Percentiles rank a stretch among this genome's conserved stretches.
Conservation (phyloP, 768 basidiomycete species). For the Porpolomopsis calyptriformis region DNA sequence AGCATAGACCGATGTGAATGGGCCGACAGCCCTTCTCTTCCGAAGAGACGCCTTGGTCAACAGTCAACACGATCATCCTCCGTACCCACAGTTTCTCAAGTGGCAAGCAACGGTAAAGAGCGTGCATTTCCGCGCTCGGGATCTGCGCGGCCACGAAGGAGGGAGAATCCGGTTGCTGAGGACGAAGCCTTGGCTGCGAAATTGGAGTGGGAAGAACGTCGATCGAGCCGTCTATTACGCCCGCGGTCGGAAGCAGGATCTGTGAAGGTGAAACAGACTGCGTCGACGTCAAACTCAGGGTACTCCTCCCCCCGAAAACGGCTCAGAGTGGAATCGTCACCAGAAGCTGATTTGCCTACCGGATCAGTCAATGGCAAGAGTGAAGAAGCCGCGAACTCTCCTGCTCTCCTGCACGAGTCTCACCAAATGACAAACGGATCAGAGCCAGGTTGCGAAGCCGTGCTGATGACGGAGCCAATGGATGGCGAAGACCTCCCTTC, state of each 20-base stretch:
- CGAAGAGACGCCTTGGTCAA: background rate
- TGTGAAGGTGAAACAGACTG: background rate
- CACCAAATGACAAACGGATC: background rate
- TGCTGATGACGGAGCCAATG: background rate
- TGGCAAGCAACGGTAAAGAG: background rate
- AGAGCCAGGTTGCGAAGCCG: background rate
- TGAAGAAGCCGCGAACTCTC: constrained; percentile 4
- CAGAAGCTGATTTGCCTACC: constrained; percentile 19
- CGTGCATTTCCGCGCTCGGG: background rate
- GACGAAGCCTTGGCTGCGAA: constrained; percentile 20
- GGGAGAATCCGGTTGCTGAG: constrained; percentile 9
- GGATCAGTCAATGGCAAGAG: constrained; percentile 8
- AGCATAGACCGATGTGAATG: background rate
- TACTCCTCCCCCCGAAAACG: constrained; percentile 32
- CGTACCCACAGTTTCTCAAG: background rate
- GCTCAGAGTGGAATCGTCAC: constrained; percentile 31
- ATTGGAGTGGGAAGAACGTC: constrained; percentile 24
- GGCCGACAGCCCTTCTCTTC: background rate
- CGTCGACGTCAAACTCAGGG: constrained; percentile 3
- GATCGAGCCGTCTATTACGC: constrained; percentile 23
- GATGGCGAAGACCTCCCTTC: background rate
- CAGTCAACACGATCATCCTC: background rate
- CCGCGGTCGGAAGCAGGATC: constrained; percentile 5
- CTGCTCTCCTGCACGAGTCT: background rate
- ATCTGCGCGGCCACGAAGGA: background rate